These are phyloP conservation scores for Salvia rosmarinus DNA, from an alignment of 257 asterid species.

Conservation along the genomic window DNA sequence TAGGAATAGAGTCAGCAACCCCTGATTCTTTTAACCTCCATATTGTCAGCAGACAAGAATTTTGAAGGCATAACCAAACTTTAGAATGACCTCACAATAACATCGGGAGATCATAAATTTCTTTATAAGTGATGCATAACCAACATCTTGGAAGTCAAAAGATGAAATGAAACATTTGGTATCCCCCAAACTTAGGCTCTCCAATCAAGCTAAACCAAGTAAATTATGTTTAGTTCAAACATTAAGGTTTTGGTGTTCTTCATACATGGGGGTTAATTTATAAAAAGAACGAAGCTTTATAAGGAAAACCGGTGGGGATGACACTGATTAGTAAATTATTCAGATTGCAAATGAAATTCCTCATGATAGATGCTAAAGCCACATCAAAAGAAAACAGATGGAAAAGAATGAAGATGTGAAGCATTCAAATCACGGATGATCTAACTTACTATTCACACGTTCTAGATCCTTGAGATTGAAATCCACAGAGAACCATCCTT, in stretches of 20 bases:
- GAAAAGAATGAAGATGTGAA: background rate
- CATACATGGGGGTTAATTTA: background rate
- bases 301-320: no score
- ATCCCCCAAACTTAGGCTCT: background rate
- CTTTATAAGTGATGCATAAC: background rate
- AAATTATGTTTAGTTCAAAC: background rate
- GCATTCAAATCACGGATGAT: slow-evolving; percentile 4
- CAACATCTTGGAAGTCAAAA: background rate
- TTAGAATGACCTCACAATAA: background rate
- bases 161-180: no score
- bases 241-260: background rate
- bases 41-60: slow-evolving; percentile 2
- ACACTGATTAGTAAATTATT: background rate
- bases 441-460: slow-evolving; percentile 55
- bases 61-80: slow-evolving; percentile 9
- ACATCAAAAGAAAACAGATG: background rate
- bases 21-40: background rate
- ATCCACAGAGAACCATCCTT: slow-evolving; percentile 75
- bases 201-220: background rate
- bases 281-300: background rate
- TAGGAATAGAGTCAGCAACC: slow-evolving; percentile 33
- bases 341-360: background rate
- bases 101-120: background rate
- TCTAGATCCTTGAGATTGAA: slow-evolving; percentile 57
- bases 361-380: background rate